phyloP scores from a whole-genome alignment of 805 yeast species.

The Candida morakotiae region DNA sequence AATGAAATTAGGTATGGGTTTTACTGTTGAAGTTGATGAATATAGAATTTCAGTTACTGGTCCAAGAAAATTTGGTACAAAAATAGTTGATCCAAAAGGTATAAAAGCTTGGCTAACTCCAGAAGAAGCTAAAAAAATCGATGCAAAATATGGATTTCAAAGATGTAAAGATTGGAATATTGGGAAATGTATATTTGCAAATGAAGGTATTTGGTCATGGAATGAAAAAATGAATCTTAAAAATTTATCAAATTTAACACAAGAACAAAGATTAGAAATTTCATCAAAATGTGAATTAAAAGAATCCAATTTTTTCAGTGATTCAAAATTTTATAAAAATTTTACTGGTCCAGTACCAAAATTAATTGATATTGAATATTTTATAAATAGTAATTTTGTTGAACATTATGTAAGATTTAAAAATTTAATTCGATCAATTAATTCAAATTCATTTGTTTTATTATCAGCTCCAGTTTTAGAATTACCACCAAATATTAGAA shows the following conservation, averaged over 20 bases:
- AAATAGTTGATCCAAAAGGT: conserved; percentile 63
- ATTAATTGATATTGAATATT: conserved; percentile 46
- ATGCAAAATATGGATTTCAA: conserved; percentile 65
- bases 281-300: conserved; percentile 20
- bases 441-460: conserved; percentile 50
- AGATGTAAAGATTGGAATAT: conserved; percentile 62
- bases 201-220: conserved; percentile 73
- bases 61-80: conserved; percentile 59
- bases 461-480: conserved; percentile 82
- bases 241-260: conserved; percentile 15
- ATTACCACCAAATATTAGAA: conserved; percentile 63
- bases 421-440: conserved; percentile 39
- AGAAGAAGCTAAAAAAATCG: conserved; percentile 42
- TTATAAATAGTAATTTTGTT: conserved; percentile 62
- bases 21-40: conserved; percentile 59
- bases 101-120: conserved; percentile 62
- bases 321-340: conserved; percentile 29
- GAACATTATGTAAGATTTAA: conserved; percentile 55
- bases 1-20: conserved; percentile 75
- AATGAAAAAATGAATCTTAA: conserved; percentile 17
- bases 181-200: conserved; percentile 79
- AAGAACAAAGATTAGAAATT: conserved; percentile 25
- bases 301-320: conserved; percentile 28
- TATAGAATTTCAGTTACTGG: conserved; percentile 75
- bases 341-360: conserved; percentile 12